Conservation (phyloP, 192 early-diverging fungal genomes). For the Backusella tarrabulga region DNA sequence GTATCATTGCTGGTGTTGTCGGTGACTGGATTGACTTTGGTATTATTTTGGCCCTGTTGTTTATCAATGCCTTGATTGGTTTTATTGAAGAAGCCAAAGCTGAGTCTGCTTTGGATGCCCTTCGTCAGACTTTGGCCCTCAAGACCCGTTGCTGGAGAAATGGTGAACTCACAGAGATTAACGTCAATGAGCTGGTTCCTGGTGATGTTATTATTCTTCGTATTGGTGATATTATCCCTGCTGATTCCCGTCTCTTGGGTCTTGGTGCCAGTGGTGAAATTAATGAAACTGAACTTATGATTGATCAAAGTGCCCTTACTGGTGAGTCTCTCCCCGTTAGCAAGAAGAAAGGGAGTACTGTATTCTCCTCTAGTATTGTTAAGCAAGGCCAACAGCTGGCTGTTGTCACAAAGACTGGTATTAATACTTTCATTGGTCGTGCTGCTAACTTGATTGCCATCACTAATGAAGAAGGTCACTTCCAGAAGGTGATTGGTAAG, state of each 20-base stretch:
- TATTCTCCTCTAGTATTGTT: conserved; percentile 86
- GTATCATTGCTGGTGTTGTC: conserved; percentile 70
- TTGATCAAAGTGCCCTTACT: conserved; percentile 90
- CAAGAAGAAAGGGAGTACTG: conserved; percentile 76
- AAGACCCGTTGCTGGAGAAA: conserved; percentile 83
- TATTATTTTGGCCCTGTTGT: conserved; percentile 74
- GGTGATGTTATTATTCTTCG: conserved; percentile 84
- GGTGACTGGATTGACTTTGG: conserved; percentile 78
- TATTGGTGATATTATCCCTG: conserved; percentile 91
- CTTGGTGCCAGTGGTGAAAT: conserved; percentile 67
- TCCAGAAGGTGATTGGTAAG: conserved; percentile 90
- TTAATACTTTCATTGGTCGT: conserved; percentile 87
- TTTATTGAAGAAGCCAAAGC: conserved; percentile 93
- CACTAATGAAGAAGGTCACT: conserved; percentile 86
- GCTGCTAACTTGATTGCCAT: conserved; percentile 86
- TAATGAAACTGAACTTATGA: conserved; percentile 66
- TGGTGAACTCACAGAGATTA: conserved; percentile 66
- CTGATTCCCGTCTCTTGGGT: conserved; percentile 77
- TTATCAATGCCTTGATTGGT: conserved; percentile 91
- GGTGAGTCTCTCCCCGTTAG: conserved; percentile 89
- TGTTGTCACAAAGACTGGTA: conserved; percentile 87
- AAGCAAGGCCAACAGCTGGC: conserved; percentile 92
- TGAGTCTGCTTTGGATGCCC: conserved; percentile 89
- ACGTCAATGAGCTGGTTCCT: conserved; percentile 73
- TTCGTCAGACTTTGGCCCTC: conserved; percentile 91